Base-by-base conservation (phyloP, 352 stramenopile species). In the Pythium insidiosum region DNA sequence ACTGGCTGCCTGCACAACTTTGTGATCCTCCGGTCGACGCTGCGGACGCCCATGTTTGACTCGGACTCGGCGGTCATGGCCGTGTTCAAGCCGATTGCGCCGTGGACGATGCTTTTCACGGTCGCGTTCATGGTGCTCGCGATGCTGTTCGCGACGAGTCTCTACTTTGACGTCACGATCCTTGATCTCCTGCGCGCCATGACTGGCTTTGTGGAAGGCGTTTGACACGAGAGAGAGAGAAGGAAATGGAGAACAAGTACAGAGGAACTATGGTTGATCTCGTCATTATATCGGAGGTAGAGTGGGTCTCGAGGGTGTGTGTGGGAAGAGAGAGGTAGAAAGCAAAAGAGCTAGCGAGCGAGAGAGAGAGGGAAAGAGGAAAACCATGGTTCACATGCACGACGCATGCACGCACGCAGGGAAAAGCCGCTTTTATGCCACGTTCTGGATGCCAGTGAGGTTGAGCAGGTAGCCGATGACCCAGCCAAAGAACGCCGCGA, bases 1-100 rank as follows among this genome's bases (percentile, higher is more conserved):
- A 75, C 68, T 12, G 90, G 90, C 11, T 84, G 68, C 39, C 58
- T 97, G n/a, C 84, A 94, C 63, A 95, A 93, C 55, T 97, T 95
- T 42, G 82, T 86, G 61, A 80, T 88, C 37, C 54, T 85, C 20
- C 80, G 63, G 47, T 83, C 73, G 35, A 68, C 71, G n/a, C 56
- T 84, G 34, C 66, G 62, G 9, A 46, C 70, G 36, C 74, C 74
- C 4, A 49, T 88, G 11, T 81, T 84, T 33, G 65, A 84, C 35
- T 47, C 75, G 23, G 66, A 81, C 38, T 79, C 71, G 47, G 61
- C 65, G 34, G 58, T 86, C 47, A 63, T 72, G 40, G 60, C 73
- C 6, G 62, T 69, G 5, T 58, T 84, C 39, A 82, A 85, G 46
- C 70, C 75, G 23, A 71, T 88, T 23, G 58, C 71, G 15, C 69